phyloP scores from a whole-genome alignment of 495 filamentous ascomycete species.

The Penicillium steckii region DNA sequence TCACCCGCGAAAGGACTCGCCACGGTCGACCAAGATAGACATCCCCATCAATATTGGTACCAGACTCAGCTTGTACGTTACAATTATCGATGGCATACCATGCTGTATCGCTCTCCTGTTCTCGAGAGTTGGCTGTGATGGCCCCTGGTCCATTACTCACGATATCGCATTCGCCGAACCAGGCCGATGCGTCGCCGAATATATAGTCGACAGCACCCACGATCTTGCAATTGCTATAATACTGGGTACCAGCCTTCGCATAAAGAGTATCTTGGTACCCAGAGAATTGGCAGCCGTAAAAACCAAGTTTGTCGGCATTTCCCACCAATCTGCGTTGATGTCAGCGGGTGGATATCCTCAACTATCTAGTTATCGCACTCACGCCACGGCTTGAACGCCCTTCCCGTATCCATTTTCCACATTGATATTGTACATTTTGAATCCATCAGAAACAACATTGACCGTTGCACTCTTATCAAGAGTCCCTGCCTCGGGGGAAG shows the following conservation, averaged over 20 bases:
- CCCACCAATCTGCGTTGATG: constrained; percentile 38
- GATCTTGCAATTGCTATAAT: constrained; percentile 57
- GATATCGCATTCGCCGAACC: constrained; percentile 63
- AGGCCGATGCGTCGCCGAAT: constrained; percentile 63
- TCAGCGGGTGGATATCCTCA: neutral
- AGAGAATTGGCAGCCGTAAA: constrained; percentile 57
- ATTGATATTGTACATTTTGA: constrained; percentile 64
- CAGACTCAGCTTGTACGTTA: constrained; percentile 45
- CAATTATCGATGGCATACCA: constrained; percentile 67
- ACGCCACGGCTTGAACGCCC: constrained; percentile 37
- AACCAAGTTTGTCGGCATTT: constrained; percentile 50
- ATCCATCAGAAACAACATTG: constrained; percentile 46
- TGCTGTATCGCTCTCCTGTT: constrained; percentile 44
- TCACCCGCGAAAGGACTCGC: constrained; percentile 60
- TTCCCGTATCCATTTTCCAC: constrained; percentile 50
- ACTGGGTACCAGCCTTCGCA: constrained; percentile 54
- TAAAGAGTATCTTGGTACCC: constrained; percentile 68
- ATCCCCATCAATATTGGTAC: constrained; percentile 46
- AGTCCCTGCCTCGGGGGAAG: constrained; percentile 45
- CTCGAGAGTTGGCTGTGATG: constrained; percentile 61
- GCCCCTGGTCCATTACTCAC: constrained; percentile 46
- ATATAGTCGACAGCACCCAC: constrained; percentile 58
- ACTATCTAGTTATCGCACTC: too few species aligned
- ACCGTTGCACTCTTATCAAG: constrained; percentile 54
- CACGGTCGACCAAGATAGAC: constrained; percentile 70